Evolutionary conservation across 108 stramenopile species (phyloP).

Genomic region (Skeletonema marinoi): DNA sequence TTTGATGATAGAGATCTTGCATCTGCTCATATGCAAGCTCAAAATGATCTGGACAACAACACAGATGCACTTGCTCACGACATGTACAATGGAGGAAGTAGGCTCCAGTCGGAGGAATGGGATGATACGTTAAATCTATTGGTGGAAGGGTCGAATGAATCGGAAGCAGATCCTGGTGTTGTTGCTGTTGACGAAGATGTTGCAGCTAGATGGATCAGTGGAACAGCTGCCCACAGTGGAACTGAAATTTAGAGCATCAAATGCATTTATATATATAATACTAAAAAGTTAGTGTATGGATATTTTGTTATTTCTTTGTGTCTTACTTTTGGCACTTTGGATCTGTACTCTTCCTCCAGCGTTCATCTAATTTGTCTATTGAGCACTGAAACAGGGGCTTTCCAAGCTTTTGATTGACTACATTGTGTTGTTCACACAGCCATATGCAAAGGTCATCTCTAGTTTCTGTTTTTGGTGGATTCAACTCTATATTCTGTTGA

Average conservation of each 20-base stretch:
- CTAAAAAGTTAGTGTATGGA: not conserved
- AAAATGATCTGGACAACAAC: constrained; percentile 44
- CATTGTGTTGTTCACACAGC: constrained; percentile 89
- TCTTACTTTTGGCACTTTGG: constrained; percentile 53
- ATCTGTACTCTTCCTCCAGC: constrained; percentile 81
- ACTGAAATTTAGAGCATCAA: not conserved
- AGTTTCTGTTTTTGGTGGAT: constrained; percentile 70
- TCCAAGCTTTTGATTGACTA: constrained; percentile 81
- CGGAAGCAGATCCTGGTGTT: not conserved
- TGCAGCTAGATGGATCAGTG: constrained; percentile 48
- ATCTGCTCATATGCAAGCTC: constrained; percentile 10
- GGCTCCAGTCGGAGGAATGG: constrained; percentile 13
- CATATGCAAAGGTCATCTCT: constrained; percentile 80
- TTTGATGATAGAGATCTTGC: constrained; percentile 35
- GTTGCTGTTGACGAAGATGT: constrained; percentile 37
- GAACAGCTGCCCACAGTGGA: not conserved
- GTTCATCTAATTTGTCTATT: constrained; percentile 77
- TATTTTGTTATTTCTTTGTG: not conserved
- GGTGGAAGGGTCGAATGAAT: constrained; percentile 14
- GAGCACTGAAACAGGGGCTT: constrained; percentile 75
- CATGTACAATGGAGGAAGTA: constrained; percentile 40
- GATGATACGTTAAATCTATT: constrained; percentile 37
- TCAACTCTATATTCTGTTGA: constrained; percentile 64
- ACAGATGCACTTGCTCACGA: constrained; percentile 65
- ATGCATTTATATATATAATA: not conserved